Conservation (phyloP, 2,329 filamentous ascomycete species). For the Phyllosticta citriasiana region DNA sequence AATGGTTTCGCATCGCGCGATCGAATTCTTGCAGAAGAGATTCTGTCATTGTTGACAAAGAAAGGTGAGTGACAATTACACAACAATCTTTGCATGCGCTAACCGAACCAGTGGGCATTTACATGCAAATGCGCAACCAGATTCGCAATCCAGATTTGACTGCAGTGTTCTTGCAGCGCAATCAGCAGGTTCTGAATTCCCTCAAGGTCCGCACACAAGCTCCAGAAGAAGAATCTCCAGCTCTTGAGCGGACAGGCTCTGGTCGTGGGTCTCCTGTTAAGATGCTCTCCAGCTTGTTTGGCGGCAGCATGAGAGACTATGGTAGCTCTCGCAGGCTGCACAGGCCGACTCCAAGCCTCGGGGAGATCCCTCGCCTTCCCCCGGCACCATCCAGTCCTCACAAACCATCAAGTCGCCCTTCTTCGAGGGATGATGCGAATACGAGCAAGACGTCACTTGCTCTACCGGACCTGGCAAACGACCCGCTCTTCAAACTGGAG, state of each 20-base stretch:
- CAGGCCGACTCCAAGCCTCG: slow-evolving; percentile 21
- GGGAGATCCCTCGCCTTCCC: slow-evolving; percentile 25
- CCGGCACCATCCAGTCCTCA: slow-evolving; percentile 25
- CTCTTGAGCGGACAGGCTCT: slow-evolving; percentile 29
- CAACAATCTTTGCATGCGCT: neutral
- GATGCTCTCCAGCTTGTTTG: slow-evolving; percentile 72
- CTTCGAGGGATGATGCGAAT: slow-evolving; percentile 7
- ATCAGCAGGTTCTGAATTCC: slow-evolving; percentile 65
- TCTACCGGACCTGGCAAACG: slow-evolving; percentile 10
- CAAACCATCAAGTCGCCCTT: slow-evolving; percentile 24
- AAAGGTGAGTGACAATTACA: slow-evolving; percentile 45
- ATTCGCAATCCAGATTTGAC: slow-evolving; percentile 55
- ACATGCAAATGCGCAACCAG: slow-evolving; percentile 61
- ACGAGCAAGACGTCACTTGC: slow-evolving; percentile 1
- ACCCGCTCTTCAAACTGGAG: slow-evolving; percentile 58
- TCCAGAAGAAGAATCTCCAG: slow-evolving; percentile 42
- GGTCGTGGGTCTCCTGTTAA: slow-evolving; percentile 86
- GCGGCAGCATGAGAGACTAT: slow-evolving; percentile 42
- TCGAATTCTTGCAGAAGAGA: slow-evolving; percentile 60
- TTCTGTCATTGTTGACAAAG: slow-evolving; percentile 64
- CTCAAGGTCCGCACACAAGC: slow-evolving; percentile 54
- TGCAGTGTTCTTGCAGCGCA: slow-evolving; percentile 62
- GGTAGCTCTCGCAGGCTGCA: slow-evolving; percentile 23
- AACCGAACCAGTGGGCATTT: slow-evolving; percentile 50
- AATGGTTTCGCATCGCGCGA: slow-evolving; percentile 66